These are phyloP conservation scores for Candida dajiaensis DNA, from an alignment of 805 yeast genomes.

Conservation along the genomic window DNA sequence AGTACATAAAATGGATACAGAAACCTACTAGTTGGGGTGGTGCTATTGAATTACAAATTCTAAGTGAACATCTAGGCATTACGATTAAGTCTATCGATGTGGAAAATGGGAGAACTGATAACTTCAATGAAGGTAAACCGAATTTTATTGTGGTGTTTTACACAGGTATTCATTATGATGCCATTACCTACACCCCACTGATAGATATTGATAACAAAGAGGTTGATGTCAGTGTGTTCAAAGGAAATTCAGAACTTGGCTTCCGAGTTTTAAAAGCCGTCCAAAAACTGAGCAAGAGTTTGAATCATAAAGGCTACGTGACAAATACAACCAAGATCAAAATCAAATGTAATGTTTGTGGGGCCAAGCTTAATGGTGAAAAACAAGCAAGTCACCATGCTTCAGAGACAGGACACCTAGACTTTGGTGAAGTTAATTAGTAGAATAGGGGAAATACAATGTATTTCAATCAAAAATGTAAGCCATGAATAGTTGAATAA, in stretches of 20 bases:
- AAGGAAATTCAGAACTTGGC: slow-evolving; percentile 26
- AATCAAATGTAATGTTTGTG: slow-evolving; percentile 54
- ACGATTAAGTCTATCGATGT: slow-evolving; percentile 60
- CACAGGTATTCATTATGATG: slow-evolving; percentile 71
- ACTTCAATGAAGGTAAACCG: slow-evolving; percentile 35
- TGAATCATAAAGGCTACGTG: slow-evolving; percentile 49
- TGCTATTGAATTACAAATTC: slow-evolving; percentile 65
- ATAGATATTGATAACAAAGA: slow-evolving; percentile 25
- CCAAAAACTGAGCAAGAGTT: slow-evolving; percentile 32
- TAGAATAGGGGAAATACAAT: not conserved
- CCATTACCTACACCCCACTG: slow-evolving; percentile 34
- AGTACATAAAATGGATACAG: slow-evolving; percentile 58
- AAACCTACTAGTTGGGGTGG: slow-evolving; percentile 74
- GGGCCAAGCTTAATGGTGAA: slow-evolving; percentile 50
- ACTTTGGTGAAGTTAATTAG: slow-evolving; percentile 44
- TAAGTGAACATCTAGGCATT: slow-evolving; percentile 45
- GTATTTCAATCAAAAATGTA: not conserved
- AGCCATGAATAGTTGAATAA: not conserved
- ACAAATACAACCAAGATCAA: slow-evolving; percentile 60
- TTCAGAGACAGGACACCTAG: slow-evolving; percentile 48
- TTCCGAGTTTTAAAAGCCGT: slow-evolving; percentile 32
- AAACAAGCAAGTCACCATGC: slow-evolving; percentile 63
- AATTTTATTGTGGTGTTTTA: slow-evolving; percentile 51
- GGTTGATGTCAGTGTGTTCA: slow-evolving; percentile 38
- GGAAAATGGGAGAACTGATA: slow-evolving; percentile 51